Base-by-base conservation (phyloP, 2,329 filamentous ascomycete species). In the Fusarium tjaetaba region DNA sequence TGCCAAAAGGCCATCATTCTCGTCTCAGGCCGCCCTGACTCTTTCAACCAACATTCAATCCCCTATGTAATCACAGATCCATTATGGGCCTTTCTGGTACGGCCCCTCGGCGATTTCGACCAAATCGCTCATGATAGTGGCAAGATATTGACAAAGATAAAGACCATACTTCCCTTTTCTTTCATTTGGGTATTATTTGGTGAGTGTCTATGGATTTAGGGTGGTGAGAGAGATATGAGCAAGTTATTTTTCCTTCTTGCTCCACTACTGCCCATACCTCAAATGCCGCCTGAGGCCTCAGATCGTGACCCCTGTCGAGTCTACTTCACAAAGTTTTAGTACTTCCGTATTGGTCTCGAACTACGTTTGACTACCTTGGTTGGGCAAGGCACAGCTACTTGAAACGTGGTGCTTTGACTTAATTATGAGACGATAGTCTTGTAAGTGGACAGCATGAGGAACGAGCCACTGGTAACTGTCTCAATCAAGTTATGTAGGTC, bases 171-270 rank as follows among this genome's bases (percentile, higher is more conserved):
- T 59, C 24, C 58, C 7, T 51, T 14, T 30, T 53, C 18, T 43
- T 24, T 34, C 28, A 36, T 46, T 28, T 39, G 26, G 64, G 49
- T 46, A 24, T 56, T 34, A 36, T 49, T 24, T 24, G 32, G 22
- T 16, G 11, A 30, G 55, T 53, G 30, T 28, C 53, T 11, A 42
- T 36, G 39, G 13, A 20, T 34, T 43, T 28, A 24, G 15, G 26
- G 42, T 58, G 18, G 36, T 74, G 72, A 74, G 72, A 34, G 57
- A 61, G 36, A 74, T 74, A 70, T 74, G 72, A 74, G 72, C 72
- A 74, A 74, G 72, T 74, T 74, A 70, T 75, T 68, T 53, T 55
- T 57, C 42, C 41, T 41, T 48, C 43, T 43, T 57, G 36, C 70
- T 72, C 69, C 69, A 64, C 67, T 69, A 43, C 36, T 41, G 24